Base-by-base conservation (phyloP, 208 protist species). In the Leishmania guyanensis region DNA sequence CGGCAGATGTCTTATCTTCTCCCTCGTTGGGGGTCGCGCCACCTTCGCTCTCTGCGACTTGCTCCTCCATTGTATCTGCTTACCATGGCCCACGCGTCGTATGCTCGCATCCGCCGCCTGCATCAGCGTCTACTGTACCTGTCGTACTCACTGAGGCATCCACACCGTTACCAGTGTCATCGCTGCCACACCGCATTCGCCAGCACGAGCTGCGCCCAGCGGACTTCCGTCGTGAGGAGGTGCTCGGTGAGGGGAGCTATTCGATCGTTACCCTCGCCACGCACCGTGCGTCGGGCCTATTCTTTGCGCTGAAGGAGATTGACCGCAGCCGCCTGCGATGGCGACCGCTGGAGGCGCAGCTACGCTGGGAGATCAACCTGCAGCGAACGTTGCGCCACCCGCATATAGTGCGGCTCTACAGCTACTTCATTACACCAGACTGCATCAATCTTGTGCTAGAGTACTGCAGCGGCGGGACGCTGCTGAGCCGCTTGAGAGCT, bases 311-410 rank as follows among this genome's bases (percentile, higher is more conserved):
- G 72, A 97, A 97, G 79, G 87, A 94, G 69, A 87, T 97, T 33
- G 79, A 86, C 46, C 87, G 86, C 0, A 74, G 54, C 8, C 86
- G 85, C 1, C 83, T 95, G 29, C 83, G 80, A 0, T 83, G 71
- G 39, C 56, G 84, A 33, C 53, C 69, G 0, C 62, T 91, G 64
- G 86, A 92, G 83, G 43, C 82, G n/a, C 92, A 94, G 81, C 85
- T 97, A 58, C 83, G 86, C 66, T 89, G 86, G 82, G 92, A 97
- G 86, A 92, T 97, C 43, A 97, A 97, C 72, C 85, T 97, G 20
- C 94, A 97, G 79, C 90, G 92, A 43, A 87, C 75, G 20, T 87
- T 96, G 79, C 94, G 94, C 14, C 94, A 97, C 77, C 86, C 89
- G 8, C 88, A 97, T 77, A 90, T 97, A 50, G 94, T 97, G 26